Conservation (phyloP, 2,329 filamentous ascomycete species). For the Cladosporium cucumerinum region DNA sequence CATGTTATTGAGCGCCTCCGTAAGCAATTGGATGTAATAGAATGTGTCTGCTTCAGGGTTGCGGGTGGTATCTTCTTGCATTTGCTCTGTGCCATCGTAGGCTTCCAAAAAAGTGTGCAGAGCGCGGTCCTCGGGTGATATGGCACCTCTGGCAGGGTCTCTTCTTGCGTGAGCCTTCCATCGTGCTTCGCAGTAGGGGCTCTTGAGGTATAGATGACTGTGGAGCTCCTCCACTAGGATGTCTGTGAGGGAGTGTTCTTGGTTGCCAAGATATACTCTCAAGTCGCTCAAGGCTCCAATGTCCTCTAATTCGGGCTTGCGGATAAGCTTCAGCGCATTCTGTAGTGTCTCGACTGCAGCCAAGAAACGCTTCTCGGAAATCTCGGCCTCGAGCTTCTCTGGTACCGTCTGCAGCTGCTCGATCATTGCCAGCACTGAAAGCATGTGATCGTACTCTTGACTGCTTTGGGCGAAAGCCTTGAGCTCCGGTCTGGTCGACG, state of each 20-base stretch:
- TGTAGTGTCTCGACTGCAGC: conserved; percentile 90
- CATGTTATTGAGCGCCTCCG: conserved; percentile 87
- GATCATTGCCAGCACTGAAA: conserved; percentile 68
- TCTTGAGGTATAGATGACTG: conserved; percentile 95
- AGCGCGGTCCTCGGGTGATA: conserved; percentile 50
- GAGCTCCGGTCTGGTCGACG: conserved; percentile 82
- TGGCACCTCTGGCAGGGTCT: conserved; percentile 33
- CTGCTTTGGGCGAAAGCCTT: conserved; percentile 84
- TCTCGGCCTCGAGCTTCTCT: conserved; percentile 86
- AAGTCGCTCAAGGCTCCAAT: conserved; percentile 87
- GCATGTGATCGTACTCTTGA: conserved; percentile 83
- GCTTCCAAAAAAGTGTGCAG: conserved; percentile 57
- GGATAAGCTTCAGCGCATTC: conserved; percentile 76
- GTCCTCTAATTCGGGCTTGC: conserved; percentile 82
- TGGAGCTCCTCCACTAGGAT: conserved; percentile 97
- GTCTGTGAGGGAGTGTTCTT: conserved; percentile 87
- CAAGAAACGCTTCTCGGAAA: conserved; percentile 93
- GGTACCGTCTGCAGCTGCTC: conserved; percentile 87
- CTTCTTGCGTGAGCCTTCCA: conserved; percentile 78
- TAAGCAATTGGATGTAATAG: conserved; percentile 80
- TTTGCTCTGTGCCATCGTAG: conserved; percentile 53
- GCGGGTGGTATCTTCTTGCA: conserved; percentile 83
- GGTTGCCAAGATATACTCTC: conserved; percentile 83
- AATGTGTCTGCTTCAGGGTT: conserved; percentile 97
- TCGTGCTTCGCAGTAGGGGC: conserved; percentile 91